Base-by-base conservation (phyloP, 495 filamentous ascomycete genomes). In the Penicillium canariense region DNA sequence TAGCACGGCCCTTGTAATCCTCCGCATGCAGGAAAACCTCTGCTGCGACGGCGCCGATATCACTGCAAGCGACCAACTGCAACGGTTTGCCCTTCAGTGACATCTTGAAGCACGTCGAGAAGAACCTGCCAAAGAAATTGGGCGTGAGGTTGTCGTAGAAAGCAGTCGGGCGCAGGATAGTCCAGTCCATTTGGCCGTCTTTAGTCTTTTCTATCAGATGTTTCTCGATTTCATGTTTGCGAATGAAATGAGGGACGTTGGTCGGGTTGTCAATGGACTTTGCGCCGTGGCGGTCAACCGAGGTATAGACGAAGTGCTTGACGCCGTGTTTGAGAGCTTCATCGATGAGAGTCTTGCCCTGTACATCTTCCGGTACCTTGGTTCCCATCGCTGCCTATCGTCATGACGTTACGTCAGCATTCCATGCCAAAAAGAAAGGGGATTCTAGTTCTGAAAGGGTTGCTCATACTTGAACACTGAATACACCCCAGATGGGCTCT, bases 121-220 rank as follows among this genome's bases (percentile, higher is more conserved):
- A 87, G 0, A 84, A 72, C 53, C 83, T 85, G 32, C 81, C 84
- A 11, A 71, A 54, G 58, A 87, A 82, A 34, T 75, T 79, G 0
- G 81, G 79, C 0, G 68, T 73, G 15, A 87, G 62, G 59, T 86
- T 87, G 7, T 89, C 87, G 70, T 87, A 81, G 68, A 89, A 91
- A 0, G 81, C 81, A 0, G 78, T 77, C 0, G 87, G 84, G n/a
- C 84, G 77, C 4, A 87, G 65, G 22, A 87, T 81, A 0, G 79
- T 81, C 79, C 81, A 87, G 3, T 61, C 54, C 82, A 88, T 86
- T 27, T 66, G 60, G 0, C 54, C 69, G 6, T 54, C 57, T 38
- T 67, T 60, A 15, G 70, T 62, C 17, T 50, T 63, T n/a, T 75
- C 63, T 23, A 78, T 70, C 15, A 91, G 76, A 58, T 89, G 72